phyloP scores from a whole-genome alignment of 208 protist genomes.

The Angomonas ambiguus region DNA sequence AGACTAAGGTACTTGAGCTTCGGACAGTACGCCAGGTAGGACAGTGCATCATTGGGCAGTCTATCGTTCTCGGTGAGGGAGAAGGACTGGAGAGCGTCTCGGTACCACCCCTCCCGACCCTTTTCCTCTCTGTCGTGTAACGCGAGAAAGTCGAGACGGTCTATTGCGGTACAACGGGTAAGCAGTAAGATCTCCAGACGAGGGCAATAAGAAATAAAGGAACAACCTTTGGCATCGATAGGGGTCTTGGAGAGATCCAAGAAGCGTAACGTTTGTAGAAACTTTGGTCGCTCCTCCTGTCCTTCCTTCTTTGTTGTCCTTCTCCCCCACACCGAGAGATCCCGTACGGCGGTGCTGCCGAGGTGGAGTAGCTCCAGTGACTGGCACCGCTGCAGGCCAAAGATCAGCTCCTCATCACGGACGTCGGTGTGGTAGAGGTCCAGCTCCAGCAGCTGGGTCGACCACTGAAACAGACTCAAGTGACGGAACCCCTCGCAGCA shows the following conservation, averaged over 20 bases:
- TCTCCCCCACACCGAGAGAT: slow-evolving; percentile 20
- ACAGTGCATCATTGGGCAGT: slow-evolving; percentile 22
- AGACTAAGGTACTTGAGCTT: slow-evolving; percentile 24
- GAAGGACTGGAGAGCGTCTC: slow-evolving; percentile 24
- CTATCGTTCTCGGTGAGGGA: slow-evolving; percentile 24
- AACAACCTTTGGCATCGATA: slow-evolving; percentile 24
- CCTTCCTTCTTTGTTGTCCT: slow-evolving; percentile 1
- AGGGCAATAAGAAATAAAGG: slow-evolving; percentile 29
- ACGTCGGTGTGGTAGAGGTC: slow-evolving; percentile 62
- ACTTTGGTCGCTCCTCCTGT: slow-evolving; percentile 14
- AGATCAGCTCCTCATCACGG: slow-evolving; percentile 18
- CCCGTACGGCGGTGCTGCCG: slow-evolving; percentile 24
- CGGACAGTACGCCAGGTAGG: slow-evolving; percentile 21
- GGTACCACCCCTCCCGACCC: neutral
- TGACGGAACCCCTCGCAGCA: slow-evolving; percentile 36
- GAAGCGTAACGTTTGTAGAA: slow-evolving; percentile 28
- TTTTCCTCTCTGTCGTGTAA: neutral
- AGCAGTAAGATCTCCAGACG: slow-evolving; percentile 29
- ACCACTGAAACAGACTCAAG: slow-evolving; percentile 19
- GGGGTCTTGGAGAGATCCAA: slow-evolving; percentile 42
- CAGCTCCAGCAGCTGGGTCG: slow-evolving; percentile 33
- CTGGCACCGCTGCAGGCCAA: slow-evolving; percentile 25
- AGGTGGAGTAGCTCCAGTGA: slow-evolving; percentile 29
- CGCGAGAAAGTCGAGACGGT: slow-evolving; percentile 27
- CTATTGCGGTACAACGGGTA: slow-evolving; percentile 24